Evolutionary conservation across 768 basidiomycete species (phyloP).

Genomic region (Pisolithus orientalis): DNA sequence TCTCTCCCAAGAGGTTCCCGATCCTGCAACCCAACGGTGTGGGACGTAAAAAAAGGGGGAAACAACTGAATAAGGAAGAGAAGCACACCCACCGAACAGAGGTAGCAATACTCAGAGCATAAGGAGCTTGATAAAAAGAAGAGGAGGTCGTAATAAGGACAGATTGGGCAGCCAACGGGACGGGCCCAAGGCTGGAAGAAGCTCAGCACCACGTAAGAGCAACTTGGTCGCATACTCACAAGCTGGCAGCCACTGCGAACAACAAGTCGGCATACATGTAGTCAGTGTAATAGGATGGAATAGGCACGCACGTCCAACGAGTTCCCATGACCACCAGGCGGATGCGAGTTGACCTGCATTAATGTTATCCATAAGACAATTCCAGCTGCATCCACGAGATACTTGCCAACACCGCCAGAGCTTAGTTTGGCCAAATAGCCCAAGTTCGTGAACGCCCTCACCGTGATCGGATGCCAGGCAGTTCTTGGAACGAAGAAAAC

Average conservation of each 20-base stretch:
- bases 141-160: slow-evolving; percentile 74
- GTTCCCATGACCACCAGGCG: slow-evolving; percentile 99
- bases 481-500: slow-evolving; percentile 55
- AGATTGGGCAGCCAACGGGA: slow-evolving; percentile 81
- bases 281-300: not conserved
- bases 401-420: slow-evolving; percentile 55
- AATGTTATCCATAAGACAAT: not conserved
- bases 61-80: not conserved
- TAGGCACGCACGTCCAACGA: slow-evolving; percentile 42
- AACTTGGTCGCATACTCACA: slow-evolving; percentile 26
- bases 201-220: too few species aligned
- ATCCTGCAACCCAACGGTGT: slow-evolving; percentile 38
- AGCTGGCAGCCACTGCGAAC: slow-evolving; percentile 44
- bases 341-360: slow-evolving; percentile 58
- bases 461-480: slow-evolving; percentile 77
- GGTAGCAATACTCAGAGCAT: slow-evolving; percentile 72
- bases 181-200: slow-evolving; percentile 60
- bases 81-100: slow-evolving; percentile 62
- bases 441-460: slow-evolving; percentile 60
- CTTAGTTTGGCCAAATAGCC: slow-evolving; percentile 70
- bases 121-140: slow-evolving; percentile 78
- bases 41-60: not conserved
- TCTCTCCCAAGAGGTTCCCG: slow-evolving; percentile 84
- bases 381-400: too few species aligned
- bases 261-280: not conserved